These are phyloP conservation scores for Amoebophrya sp. DNA, from an alignment of 169 alveolate species.

Conservation along the genomic window DNA sequence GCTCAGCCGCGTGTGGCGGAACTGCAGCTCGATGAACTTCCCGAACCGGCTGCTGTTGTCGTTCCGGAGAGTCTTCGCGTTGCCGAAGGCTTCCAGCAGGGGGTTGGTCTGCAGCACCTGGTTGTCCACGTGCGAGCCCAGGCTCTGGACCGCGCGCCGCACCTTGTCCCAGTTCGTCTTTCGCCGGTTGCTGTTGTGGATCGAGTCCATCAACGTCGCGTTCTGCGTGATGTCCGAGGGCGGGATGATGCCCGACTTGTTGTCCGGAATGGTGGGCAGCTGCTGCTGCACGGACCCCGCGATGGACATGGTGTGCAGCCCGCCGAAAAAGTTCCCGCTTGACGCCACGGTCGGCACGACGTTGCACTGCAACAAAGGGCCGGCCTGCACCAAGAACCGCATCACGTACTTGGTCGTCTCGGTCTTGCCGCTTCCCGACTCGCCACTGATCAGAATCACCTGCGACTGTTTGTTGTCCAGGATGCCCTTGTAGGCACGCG, in stretches of 20 bases:
- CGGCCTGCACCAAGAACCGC: slow-evolving; percentile 56
- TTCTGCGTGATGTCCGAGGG: too few relatives aligned
- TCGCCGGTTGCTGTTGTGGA: not conserved
- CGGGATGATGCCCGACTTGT: too few relatives aligned
- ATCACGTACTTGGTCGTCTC: slow-evolving; percentile 78
- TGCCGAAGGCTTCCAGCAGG: slow-evolving; percentile 81
- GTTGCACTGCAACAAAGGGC: not conserved
- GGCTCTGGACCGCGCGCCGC: not conserved
- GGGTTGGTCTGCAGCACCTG: slow-evolving; percentile 79
- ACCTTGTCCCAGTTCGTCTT: slow-evolving; percentile 7
- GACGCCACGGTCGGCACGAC: not conserved
- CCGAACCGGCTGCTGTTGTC: slow-evolving; percentile 85
- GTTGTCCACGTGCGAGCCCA: slow-evolving; percentile 10
- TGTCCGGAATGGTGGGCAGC: too few relatives aligned
- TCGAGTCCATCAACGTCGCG: too few relatives aligned
- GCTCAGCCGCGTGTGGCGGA: not conserved
- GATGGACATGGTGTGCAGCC: not conserved
- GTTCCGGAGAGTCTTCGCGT: slow-evolving; percentile 82
- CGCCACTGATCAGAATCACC: slow-evolving; percentile 78
- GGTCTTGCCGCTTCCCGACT: slow-evolving; percentile 86
- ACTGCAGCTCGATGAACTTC: slow-evolving; percentile 39
- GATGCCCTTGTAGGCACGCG: slow-evolving; percentile 78
- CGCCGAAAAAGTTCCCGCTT: not conserved
- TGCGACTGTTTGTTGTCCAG: slow-evolving; percentile 73
- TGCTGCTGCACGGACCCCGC: too few relatives aligned